Percentiles rank a stretch among this genome's conserved stretches.
phyloP scores from a whole-genome alignment of 768 basidiomycete species.

The Lactarius akahatsu region DNA sequence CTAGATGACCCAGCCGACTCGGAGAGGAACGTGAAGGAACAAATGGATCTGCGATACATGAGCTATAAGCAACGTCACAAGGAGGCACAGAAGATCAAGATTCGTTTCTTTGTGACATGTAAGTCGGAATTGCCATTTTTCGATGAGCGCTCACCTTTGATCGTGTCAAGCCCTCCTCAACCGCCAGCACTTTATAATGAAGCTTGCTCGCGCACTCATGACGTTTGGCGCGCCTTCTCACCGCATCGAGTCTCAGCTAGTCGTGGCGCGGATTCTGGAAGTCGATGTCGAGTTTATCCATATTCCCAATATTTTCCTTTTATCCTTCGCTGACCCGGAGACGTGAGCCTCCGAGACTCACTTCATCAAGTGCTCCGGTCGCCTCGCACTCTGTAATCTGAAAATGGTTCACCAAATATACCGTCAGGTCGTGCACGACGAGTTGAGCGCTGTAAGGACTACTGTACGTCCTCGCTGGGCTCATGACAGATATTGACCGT shows the following conservation, averaged over 20 bases:
- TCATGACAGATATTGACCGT: no score
- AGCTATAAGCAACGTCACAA: slow-evolving; percentile 63
- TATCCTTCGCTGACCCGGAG: no score
- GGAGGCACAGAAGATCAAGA: slow-evolving; percentile 45
- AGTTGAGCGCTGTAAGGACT: no score
- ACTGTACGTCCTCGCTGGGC: no score
- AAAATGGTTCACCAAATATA: no score
- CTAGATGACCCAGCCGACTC: slow-evolving; percentile 58
- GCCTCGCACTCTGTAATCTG: no score
- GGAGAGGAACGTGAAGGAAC: slow-evolving; percentile 45
- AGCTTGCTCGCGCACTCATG: slow-evolving; percentile 81
- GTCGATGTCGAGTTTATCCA: slow-evolving; percentile 89
- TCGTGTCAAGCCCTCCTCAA: slow-evolving; percentile 61
- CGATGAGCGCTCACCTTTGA: slow-evolving; percentile 5
- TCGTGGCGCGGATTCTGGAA: slow-evolving; percentile 83
- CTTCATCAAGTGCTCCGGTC: no score
- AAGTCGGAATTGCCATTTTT: slow-evolving; percentile 28
- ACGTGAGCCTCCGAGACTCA: no score
- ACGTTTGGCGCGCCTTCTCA: slow-evolving; percentile 89
- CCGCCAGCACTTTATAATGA: slow-evolving; percentile 82
- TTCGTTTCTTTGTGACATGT: slow-evolving; percentile 72
- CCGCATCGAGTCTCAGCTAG: slow-evolving; percentile 86
- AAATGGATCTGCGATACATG: slow-evolving; percentile 49
- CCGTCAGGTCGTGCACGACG: no score
- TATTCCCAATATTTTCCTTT: slow-evolving; percentile 59